A percentile compares a stretch with the other conserved stretches of the same genome.
Evolutionary conservation across 768 basidiomycete species (phyloP).

Genomic region (Kwoniella heveanensis): DNA sequence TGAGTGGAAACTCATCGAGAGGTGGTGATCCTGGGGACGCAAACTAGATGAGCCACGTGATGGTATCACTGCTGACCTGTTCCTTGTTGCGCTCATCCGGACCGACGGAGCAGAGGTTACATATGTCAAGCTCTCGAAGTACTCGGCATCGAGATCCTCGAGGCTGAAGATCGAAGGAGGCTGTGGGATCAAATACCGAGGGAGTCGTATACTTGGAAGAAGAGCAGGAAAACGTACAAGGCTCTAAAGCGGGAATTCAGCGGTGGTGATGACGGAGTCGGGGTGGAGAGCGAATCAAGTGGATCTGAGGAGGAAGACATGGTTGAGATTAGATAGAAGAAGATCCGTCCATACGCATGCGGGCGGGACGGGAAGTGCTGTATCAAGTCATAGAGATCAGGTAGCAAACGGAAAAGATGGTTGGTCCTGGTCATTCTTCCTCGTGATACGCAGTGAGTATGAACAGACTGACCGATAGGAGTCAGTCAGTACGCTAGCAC

Average conservation of each 20-base stretch:
- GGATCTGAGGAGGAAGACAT: not conserved
- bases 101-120: slow-evolving; percentile 27
- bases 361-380: no score
- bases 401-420: no score
- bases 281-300: not conserved
- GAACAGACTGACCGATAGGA: no score
- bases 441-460: no score
- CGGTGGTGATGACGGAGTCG: not conserved
- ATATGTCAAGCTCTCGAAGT: slow-evolving; percentile 23
- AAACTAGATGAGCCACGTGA: not conserved
- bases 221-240: not conserved
- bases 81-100: not conserved
- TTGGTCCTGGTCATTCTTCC: no score
- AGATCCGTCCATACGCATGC: no score
- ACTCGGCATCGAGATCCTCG: slow-evolving; percentile 9
- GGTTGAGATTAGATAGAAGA: no score
- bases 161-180: slow-evolving; percentile 13
- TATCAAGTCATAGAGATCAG: no score
- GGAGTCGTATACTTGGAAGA: slow-evolving; percentile 14
- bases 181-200: slow-evolving; percentile 18
- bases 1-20: slow-evolving; percentile 20
- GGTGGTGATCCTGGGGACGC: not conserved
- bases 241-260: not conserved
- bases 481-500: no score
- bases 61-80: not conserved